phyloP scores from a whole-genome alignment of 177 flowering plant species.

The Vitis hybrid region DNA sequence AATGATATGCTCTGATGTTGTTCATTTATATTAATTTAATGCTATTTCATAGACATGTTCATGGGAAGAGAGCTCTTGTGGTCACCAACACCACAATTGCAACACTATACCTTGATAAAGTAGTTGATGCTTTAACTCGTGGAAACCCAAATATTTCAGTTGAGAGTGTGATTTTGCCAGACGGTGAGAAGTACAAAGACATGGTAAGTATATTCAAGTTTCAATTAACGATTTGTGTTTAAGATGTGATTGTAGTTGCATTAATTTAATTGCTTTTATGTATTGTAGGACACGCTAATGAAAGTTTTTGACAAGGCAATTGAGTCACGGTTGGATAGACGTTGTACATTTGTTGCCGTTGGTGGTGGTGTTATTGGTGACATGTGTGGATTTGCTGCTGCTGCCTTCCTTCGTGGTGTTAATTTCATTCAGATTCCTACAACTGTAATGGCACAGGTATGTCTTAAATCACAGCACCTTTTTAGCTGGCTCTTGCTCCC shows the following conservation, averaged over 20 bases:
- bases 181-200: conserved; percentile 88
- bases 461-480: background rate
- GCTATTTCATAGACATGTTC: conserved; percentile 70
- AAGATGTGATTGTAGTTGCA: no score
- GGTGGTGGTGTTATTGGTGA: conserved; percentile 99
- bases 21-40: conserved; percentile 6
- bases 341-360: conserved; percentile 94
- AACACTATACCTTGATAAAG: conserved; percentile 83
- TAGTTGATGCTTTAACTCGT: conserved; percentile 67
- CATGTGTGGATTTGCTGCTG: conserved; percentile 99
- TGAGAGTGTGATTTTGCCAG: conserved; percentile 86
- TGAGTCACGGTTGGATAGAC: conserved; percentile 83
- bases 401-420: conserved; percentile 93
- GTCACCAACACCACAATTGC: conserved; percentile 87
- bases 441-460: conserved; percentile 98
- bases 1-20: background rate
- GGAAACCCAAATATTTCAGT: conserved; percentile 82
- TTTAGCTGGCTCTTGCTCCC: background rate
- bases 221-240: background rate
- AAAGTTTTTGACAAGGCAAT: conserved; percentile 97
- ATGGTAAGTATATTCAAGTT: conserved; percentile 54
- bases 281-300: conserved; percentile 79
- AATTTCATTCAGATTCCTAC: conserved; percentile 99
- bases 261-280: background rate
- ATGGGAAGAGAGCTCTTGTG: conserved; percentile 92